phyloP scores from a whole-genome alignment of 2,329 filamentous ascomycete species.

The Fusarium redolens region DNA sequence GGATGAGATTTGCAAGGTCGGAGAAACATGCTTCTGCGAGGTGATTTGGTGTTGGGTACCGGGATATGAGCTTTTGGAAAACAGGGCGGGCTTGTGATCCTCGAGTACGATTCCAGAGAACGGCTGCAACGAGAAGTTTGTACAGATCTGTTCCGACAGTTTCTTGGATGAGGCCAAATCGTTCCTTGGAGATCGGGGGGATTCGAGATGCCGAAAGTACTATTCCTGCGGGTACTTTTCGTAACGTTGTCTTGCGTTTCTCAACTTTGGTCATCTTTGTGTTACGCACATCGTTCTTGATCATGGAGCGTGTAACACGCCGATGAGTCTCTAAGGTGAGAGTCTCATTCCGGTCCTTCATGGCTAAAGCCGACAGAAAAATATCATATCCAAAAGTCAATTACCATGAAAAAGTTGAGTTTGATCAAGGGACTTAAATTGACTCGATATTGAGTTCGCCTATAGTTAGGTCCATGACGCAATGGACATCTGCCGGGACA shows the following conservation, averaged over 20 bases:
- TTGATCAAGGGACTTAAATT: too few relatives aligned
- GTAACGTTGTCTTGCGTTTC: background rate
- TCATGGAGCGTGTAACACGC: slow-evolving; percentile 21
- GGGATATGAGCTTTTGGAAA: background rate
- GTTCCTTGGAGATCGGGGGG: background rate
- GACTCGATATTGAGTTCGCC: too few relatives aligned
- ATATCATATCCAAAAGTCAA: too few relatives aligned
- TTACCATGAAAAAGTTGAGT: too few relatives aligned
- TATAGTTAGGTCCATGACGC: background rate
- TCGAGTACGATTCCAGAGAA: slow-evolving; percentile 29
- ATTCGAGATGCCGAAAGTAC: slow-evolving; percentile 4
- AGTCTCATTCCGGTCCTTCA: accelerated
- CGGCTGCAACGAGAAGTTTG: slow-evolving; percentile 19
- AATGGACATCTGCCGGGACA: background rate
- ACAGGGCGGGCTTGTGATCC: slow-evolving; percentile 23
- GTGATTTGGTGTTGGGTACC: slow-evolving; percentile 1
- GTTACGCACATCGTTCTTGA: background rate
- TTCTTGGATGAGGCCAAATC: slow-evolving; percentile 31
- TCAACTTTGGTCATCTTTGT: background rate
- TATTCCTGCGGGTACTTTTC: background rate
- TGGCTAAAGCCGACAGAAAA: background rate
- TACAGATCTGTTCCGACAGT: slow-evolving; percentile 18
- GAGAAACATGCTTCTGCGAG: background rate
- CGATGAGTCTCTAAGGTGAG: accelerated
- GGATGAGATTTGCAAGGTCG: slow-evolving; percentile 21